Base-by-base conservation (phyloP, 169 alveolate genomes). In the Cryptosporidium muris region DNA sequence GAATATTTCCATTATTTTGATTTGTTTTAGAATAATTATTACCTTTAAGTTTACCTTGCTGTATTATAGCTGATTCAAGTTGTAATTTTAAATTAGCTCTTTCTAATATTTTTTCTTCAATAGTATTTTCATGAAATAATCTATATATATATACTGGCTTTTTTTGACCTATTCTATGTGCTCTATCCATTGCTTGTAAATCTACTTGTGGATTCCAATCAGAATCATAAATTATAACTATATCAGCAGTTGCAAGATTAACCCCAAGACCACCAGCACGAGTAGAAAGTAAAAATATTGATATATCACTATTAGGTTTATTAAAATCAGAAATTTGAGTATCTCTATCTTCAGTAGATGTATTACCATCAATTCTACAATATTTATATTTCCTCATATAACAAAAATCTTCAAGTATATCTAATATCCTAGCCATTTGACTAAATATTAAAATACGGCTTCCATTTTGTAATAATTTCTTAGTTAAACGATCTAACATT, bases 161-260 rank as follows among this genome's bases (percentile, higher is more conserved):
- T 65, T 95, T 95, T 89, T 98, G 99, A 8, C 99, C 99, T 53
- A 98, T 98, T 80, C 99, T 91, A 89, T 97, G 99, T 34, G 98
- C 99, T 80, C 99, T 90, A 85, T 96, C 99, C 95, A 96, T 95
- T 36, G 99, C 99, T 80, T 97, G 96, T 12, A 97, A 92, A 88
- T 97, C 99, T 66, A 95, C 95, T 88, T 97, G 97, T 4, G 99
- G 99, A 81, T 97, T 97, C 97, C 98, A 97, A 88, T 97, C 99
- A n/a, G 97, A 93, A 81, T 97, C 99, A 89, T 95, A 97, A n/a
- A 97, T 89, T 49, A 97, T 94, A 16, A 97, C 99, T 40, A 97
- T 97, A 91, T 96, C 98, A 9, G 99, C 99, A n/a, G 99, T 93
- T 80, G 98, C 96, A 54, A 97, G 92, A 91, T 96, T 97, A 14